Conservation (phyloP, 768 basidiomycete genomes). For the Pisolithus marmoratus region DNA sequence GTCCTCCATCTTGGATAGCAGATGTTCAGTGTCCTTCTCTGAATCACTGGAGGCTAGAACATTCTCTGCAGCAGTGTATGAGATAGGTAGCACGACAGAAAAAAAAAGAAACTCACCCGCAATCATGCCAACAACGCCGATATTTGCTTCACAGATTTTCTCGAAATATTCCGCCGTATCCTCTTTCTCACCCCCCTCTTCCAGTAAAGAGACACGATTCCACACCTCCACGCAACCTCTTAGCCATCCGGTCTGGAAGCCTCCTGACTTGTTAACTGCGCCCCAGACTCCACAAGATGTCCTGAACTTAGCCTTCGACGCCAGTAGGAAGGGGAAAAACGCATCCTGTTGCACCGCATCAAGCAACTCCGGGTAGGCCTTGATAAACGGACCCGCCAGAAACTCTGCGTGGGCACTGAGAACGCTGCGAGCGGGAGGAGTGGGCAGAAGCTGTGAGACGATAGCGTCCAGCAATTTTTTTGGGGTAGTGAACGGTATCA, state of each 20-base stretch:
- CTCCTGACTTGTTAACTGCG: conserved; percentile 38
- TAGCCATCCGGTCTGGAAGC: conserved; percentile 37
- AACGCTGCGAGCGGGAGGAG: conserved; percentile 46
- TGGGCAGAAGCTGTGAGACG: conserved; percentile 19
- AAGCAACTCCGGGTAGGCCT: conserved; percentile 20
- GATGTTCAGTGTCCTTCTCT: conserved; percentile 36
- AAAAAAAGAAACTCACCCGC: conserved; percentile 45
- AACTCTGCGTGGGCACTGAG: conserved; percentile 56
- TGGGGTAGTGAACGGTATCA: conserved; percentile 11
- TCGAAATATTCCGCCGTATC: conserved; percentile 31
- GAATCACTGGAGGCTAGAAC: conserved; percentile 49
- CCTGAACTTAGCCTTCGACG: conserved; percentile 65
- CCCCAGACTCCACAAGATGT: conserved; percentile 70
- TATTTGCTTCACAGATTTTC: conserved; percentile 48
- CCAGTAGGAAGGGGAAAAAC: conserved; percentile 71
- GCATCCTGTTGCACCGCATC: conserved; percentile 42
- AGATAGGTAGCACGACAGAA: neutral
- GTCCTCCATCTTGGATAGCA: conserved; percentile 50
- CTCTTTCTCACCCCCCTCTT: conserved; percentile 15
- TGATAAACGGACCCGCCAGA: conserved; percentile 42
- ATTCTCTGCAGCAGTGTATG: conserved; percentile 43
- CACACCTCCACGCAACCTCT: conserved; percentile 49
- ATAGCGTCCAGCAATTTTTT: conserved; percentile 19
- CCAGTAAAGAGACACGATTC: conserved; percentile 21
- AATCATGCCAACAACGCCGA: conserved; percentile 51